These are phyloP conservation scores for Thalia dealbata DNA, from an alignment of 176 grass and related monocot genomes.

Conservation along the genomic window DNA sequence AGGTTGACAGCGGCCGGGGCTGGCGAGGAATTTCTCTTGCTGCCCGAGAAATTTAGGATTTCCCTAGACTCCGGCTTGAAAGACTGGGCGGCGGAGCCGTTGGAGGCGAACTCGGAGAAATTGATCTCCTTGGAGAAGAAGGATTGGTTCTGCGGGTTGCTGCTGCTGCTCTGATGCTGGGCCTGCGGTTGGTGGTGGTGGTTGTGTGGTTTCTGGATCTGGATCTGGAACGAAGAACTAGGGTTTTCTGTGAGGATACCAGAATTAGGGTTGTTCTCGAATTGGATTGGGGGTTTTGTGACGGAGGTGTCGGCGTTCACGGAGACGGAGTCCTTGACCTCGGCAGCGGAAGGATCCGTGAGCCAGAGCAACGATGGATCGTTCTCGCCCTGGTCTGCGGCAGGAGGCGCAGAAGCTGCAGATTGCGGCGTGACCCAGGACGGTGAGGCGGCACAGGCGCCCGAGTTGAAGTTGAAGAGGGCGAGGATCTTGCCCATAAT, in stretches of 20 bases:
- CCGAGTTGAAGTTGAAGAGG: conserved; percentile 52
- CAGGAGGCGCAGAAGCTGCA: conserved; percentile 5
- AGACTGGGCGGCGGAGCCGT: conserved; percentile 28
- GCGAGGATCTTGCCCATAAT: conserved; percentile 48
- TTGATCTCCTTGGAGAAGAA: conserved; percentile 53
- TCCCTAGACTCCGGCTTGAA: conserved; percentile 84
- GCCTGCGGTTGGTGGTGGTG: background rate
- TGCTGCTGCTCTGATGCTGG: background rate
- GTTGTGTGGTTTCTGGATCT: background rate
- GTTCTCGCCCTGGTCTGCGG: conserved; percentile 36
- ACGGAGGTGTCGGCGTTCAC: conserved; percentile 49
- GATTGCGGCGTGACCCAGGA: conserved; percentile 1
- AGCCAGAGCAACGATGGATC: conserved; percentile 97
- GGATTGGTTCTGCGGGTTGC: conserved; percentile 10
- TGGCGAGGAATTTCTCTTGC: conserved; percentile 39
- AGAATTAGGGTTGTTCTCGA: conserved; percentile 61
- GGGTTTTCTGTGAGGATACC: conserved; percentile 75
- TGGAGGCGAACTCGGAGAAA: conserved; percentile 63
- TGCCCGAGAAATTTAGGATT: conserved; percentile 60
- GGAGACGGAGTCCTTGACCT: conserved; percentile 59
- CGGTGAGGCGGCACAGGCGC: conserved; percentile 10
- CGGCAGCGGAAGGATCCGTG: conserved; percentile 47
- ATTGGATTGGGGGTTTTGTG: conserved; percentile 65
- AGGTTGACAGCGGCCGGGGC: conserved; percentile 32
- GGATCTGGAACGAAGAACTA: conserved; percentile 36